Conservation (phyloP, 176 grass and related monocot species). For the Cenchrus purpureus region DNA sequence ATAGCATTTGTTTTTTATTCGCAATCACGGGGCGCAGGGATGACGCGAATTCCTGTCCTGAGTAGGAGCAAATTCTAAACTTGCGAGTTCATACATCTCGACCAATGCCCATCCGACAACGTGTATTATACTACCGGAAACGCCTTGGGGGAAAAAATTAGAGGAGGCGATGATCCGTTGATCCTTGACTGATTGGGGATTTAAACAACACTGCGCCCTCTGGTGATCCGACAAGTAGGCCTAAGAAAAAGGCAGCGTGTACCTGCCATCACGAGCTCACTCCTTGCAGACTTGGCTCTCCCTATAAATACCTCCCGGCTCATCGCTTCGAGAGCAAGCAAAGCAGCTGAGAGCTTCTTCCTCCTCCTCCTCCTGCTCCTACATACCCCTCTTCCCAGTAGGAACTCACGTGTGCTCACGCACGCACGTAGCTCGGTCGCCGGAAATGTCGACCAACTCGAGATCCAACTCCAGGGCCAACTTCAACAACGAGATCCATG, state of each 20-base stretch:
- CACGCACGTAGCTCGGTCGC: neutral
- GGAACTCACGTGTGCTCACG: neutral
- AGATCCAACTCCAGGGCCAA: conserved; percentile 63
- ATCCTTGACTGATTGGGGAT: conserved; percentile 21
- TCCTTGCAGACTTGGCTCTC: neutral
- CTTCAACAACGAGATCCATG: conserved; percentile 84
- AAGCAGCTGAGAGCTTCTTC: conserved; percentile 17
- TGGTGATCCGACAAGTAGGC: conserved; percentile 46
- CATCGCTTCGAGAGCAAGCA: conserved; percentile 35
- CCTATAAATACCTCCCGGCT: conserved; percentile 49
- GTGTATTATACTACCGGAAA: conserved; percentile 38
- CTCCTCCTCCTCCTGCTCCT: neutral
- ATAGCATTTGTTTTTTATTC: neutral
- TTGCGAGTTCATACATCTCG: conserved; percentile 31
- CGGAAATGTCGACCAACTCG: conserved; percentile 68
- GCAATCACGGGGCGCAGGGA: neutral
- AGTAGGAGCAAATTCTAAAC: neutral
- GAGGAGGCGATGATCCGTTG: neutral
- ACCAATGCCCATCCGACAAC: conserved; percentile 54
- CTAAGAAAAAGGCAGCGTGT: conserved; percentile 48
- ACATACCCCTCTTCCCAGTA: neutral
- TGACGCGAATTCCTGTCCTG: conserved; percentile 24
- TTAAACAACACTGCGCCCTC: conserved; percentile 1
- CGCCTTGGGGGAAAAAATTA: neutral
- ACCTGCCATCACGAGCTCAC: conserved; percentile 39